phyloP scores from a whole-genome alignment of 2,329 filamentous ascomycete species.

The Dryadomyces quercivorus region DNA sequence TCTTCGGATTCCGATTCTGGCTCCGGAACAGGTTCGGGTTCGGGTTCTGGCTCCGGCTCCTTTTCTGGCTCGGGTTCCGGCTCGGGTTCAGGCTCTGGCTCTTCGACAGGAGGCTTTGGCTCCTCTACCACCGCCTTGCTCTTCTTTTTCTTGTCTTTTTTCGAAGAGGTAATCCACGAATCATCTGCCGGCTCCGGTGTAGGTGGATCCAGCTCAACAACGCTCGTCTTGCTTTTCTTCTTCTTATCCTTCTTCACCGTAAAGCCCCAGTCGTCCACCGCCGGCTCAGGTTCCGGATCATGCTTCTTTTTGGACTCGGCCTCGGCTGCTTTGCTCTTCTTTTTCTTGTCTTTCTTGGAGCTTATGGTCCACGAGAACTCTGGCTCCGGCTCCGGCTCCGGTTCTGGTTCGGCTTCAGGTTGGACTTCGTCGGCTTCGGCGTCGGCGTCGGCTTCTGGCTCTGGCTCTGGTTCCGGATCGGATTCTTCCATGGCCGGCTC shows the following conservation, averaged over 20 bases:
- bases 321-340: background rate
- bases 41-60: background rate
- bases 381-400: conserved; percentile 12
- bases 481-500: conserved; percentile 5
- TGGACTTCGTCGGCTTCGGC: background rate
- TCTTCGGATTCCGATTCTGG: background rate
- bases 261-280: conserved; percentile 7
- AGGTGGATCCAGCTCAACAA: conserved; percentile 10
- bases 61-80: background rate
- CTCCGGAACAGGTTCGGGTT: conserved; percentile 1
- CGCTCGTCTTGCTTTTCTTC: conserved; percentile 10
- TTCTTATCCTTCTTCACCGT: conserved; percentile 15
- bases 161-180: background rate
- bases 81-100: background rate
- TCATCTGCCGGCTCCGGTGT: conserved; percentile 2
- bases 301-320: background rate
- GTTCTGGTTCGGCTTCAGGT: conserved; percentile 5
- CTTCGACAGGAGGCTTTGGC: background rate
- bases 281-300: background rate
- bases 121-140: background rate
- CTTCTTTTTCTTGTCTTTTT: conserved; percentile 22
- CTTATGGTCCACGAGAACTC: background rate
- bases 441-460: conserved; percentile 9
- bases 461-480: conserved; percentile 5
- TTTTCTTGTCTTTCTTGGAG: background rate